Base-by-base conservation (phyloP, 2,329 filamentous ascomycete species). In the Nemania sp. region DNA sequence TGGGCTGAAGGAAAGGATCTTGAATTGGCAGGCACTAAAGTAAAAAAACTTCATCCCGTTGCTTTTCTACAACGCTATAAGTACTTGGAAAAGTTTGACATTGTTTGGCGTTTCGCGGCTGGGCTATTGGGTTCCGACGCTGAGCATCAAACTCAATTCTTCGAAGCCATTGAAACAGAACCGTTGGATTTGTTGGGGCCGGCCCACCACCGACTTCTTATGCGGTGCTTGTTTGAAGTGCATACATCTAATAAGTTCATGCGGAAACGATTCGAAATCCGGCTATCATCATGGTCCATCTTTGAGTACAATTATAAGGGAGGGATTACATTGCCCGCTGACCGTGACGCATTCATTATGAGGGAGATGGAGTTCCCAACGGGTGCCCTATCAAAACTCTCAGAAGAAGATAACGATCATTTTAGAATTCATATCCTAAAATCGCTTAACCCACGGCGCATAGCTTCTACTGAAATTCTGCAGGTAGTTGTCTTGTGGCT, bases 91-190 rank as follows among this genome's bases (percentile, higher is more conserved):
- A 62, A 22, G 34, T 76, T 72, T 54, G 66, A 75, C 46, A 66
- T 76, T 5, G 54, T 76, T 2, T 77, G 73, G 74, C 68, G 73
- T 12, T 77, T 77, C 61, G 68, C 73, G 36, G 53, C 69, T 3
- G 73, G 74, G n/a, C 52, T 75, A n/a, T 62, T 75, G 28, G 40
- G 61, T n/a, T 37, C 51, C 28, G 43, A 62, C 8, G 19, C 59
- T 6, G 43, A 60, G 15, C 36, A 42, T 23, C 17, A 19, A 45
- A 24, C 14, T 17, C 11, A 36, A 11, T 71, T 72, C 49, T 67
- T 74, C 34, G 3, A 66, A 9, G 31, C 42, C 24, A 64, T 75
- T 17, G 62, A 73, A 37, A 19, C 57, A 2, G 54, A 72, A 36
- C 71, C 71, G 30, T 60, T 58, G 17, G 72, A 75, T 53, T 49